Evolutionary conservation across 768 basidiomycete genomes (phyloP), one percentile per base, ranked within the genome.

Genomic region (Lepiota brunneoincarnata): DNA sequence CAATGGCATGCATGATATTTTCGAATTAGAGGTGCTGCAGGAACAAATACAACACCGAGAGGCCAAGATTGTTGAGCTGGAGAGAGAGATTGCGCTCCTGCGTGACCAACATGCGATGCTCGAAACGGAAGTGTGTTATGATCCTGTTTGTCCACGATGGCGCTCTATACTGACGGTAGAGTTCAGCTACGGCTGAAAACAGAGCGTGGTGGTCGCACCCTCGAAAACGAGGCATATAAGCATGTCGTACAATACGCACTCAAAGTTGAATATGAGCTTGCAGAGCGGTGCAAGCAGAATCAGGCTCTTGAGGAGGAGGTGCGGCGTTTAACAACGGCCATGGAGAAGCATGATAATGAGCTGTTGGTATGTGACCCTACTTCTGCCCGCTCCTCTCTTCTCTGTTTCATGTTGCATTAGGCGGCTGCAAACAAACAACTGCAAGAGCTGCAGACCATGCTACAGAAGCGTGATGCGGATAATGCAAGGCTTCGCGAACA

Each of bases 401-500:
- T 3, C 11, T 4, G 5, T 40, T 14, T 6, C 7, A 39, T 26
- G 4, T 11, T 38, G 20, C 10, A 12, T 21, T n/a, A 54, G 53
- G 20, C 18, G 4, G 46, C 37, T 6, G 41, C 46, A 10, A 35
- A 17, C 4, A 54, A 54, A 17, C 53, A 48, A 24, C 17, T 77
- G n/a, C 79, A 86, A 58, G 89, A 94, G 26, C 72, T 89, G 28
- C 84, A 81, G 60, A 64, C 67, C 1, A 75, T 82, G 65, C 66
- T 88, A 35, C 71, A 72, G 7, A 88, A 86, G 63, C 82, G 85
- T 34, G 86, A 90, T 58, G 69, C 72, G 2, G 89, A 92, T 49
- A 82, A 81, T 59, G 67, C 75, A 17, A 82, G 90, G 28, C 73
- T 92, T 17, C 82, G 90, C 18, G 86, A 87, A 48, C 77, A 83